Conservation (phyloP, 208 protist genomes). For the Acanthamoeba lenticulata region DNA sequence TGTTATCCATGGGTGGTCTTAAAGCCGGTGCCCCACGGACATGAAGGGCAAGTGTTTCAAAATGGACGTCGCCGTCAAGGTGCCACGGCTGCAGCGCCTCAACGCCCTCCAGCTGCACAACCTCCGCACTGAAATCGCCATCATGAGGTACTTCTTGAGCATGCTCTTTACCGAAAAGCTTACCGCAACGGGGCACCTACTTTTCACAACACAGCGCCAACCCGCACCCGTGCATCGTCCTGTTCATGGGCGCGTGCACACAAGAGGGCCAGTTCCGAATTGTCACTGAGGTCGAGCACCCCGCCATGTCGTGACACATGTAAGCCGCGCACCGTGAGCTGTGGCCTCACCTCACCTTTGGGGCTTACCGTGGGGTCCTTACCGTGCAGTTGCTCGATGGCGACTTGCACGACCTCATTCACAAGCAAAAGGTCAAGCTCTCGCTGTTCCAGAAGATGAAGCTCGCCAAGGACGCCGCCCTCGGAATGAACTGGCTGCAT, state of each 20-base stretch:
- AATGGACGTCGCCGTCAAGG: conserved; percentile 80
- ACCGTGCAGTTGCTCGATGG: conserved; percentile 48
- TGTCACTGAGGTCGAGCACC: conserved; percentile 67
- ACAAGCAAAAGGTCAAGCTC: conserved; percentile 63
- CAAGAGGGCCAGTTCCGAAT: conserved; percentile 75
- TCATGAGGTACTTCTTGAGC: conserved; percentile 28
- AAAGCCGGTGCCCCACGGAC: not conserved
- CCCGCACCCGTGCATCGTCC: conserved; percentile 73
- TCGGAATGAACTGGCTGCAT: conserved; percentile 83
- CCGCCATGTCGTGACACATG: not conserved
- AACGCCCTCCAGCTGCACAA: not conserved
- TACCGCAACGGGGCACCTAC: too few species aligned
- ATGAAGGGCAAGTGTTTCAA: conserved; percentile 72
- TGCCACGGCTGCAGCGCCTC: conserved; percentile 67
- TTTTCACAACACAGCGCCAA: conserved; percentile 63
- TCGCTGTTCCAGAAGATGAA: conserved; percentile 76
- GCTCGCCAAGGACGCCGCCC: conserved; percentile 81
- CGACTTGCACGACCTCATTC: conserved; percentile 29
- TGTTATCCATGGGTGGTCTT: not conserved
- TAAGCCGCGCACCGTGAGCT: not conserved
- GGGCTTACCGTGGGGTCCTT: not conserved
- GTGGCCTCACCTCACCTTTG: too few species aligned
- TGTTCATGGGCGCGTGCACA: conserved; percentile 81
- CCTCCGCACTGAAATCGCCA: conserved; percentile 41
- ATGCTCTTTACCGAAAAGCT: too few species aligned